These are phyloP conservation scores for Planoprotostelium fungivorum DNA, from an alignment of 78 protist species.

Conservation along the genomic window DNA sequence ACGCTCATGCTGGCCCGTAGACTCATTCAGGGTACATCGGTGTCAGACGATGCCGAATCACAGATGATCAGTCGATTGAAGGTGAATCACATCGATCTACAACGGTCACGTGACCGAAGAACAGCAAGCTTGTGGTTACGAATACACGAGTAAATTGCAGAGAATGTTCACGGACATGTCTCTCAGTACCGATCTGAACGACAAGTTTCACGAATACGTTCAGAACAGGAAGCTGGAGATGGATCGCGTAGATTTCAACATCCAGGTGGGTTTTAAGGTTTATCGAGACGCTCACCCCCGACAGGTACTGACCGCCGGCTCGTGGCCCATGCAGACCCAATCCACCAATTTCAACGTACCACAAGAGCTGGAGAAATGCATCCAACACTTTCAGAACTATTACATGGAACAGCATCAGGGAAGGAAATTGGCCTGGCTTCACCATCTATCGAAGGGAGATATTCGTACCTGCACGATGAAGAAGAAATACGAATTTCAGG, in stretches of 20 bases:
- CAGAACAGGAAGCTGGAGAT: not conserved
- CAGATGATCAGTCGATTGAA: constrained; percentile 62
- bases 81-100: not conserved
- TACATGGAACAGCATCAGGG: constrained; percentile 63
- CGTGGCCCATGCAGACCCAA: constrained; percentile 82
- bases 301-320: constrained; percentile 64
- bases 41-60: constrained; percentile 65
- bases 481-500: constrained; percentile 30
- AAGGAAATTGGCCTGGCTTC: constrained; percentile 70
- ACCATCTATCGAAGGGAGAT: constrained; percentile 70
- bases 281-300: not conserved
- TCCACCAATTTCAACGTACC: constrained; percentile 57
- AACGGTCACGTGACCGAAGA: not conserved
- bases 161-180: constrained; percentile 76
- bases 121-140: constrained; percentile 67
- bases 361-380: constrained; percentile 47
- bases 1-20: constrained; percentile 56
- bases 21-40: constrained; percentile 64
- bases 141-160: constrained; percentile 59
- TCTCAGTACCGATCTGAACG: constrained; percentile 56
- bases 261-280: not conserved
- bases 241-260: not conserved
- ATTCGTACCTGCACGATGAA: constrained; percentile 23
- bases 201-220: constrained; percentile 27
- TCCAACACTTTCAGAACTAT: constrained; percentile 41